These are phyloP conservation scores for Lagenidium giganteum DNA, from an alignment of 352 stramenopile genomes.

Conservation along the genomic window DNA sequence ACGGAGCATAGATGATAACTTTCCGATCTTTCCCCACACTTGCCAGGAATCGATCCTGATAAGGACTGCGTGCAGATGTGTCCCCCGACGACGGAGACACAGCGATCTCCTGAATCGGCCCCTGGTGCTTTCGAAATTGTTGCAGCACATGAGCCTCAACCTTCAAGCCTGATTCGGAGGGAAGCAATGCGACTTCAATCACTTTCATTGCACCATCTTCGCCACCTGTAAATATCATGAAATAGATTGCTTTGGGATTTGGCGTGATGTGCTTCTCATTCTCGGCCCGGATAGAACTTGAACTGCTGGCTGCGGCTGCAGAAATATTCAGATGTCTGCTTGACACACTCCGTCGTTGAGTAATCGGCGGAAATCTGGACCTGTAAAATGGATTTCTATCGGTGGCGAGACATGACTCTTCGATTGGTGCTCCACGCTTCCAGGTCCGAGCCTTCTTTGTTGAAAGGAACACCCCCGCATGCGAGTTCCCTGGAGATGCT, in stretches of 20 bases:
- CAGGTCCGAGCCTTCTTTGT: neutral
- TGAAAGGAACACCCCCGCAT: no score
- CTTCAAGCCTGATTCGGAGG: constrained; percentile 21
- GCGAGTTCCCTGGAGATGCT: no score
- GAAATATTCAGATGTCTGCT: constrained; percentile 16
- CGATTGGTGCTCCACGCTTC: constrained; percentile 6
- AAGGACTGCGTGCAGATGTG: no score
- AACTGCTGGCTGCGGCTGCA: neutral
- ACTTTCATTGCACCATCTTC: constrained; percentile 52
- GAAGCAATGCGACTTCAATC: constrained; percentile 39
- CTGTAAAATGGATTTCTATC: constrained; percentile 47
- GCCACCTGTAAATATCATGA: constrained; percentile 68
- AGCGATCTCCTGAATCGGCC: constrained; percentile 55
- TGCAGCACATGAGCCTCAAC: constrained; percentile 43
- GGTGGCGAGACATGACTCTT: constrained; percentile 20
- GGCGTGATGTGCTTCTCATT: no score
- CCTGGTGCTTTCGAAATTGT: constrained; percentile 52
- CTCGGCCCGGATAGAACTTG: no score
- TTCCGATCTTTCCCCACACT: constrained; percentile 55
- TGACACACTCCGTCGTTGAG: constrained; percentile 15
- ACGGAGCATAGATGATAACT: constrained; percentile 52
- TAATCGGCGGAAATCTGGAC: constrained; percentile 22
- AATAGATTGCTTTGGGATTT: constrained; percentile 41
- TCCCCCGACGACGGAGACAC: constrained; percentile 40
- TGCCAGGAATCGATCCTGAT: constrained; percentile 57